Evolutionary conservation across 257 asterid genomes (phyloP).

Genomic region (Catharanthus roseus): DNA sequence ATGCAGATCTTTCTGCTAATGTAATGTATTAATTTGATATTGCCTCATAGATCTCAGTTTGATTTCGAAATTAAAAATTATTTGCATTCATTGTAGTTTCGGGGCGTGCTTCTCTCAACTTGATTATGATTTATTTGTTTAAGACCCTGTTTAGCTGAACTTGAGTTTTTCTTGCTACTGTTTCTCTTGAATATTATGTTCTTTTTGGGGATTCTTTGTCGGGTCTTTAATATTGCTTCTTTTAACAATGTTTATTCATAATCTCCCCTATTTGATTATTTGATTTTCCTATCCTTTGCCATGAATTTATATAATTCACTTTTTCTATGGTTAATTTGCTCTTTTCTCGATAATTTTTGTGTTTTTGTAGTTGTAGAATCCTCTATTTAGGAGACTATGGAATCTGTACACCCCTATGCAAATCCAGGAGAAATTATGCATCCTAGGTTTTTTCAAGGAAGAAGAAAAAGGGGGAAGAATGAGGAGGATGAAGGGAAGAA

Average conservation of each 20-base stretch:
- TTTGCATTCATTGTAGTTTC: not conserved
- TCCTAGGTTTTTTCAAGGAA: no score
- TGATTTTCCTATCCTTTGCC: no score
- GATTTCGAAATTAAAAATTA: not conserved
- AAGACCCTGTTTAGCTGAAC: not conserved
- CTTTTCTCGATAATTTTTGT: slow-evolving; percentile 7
- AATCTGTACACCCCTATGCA: slow-evolving; percentile 69
- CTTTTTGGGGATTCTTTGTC: slow-evolving; percentile 19
- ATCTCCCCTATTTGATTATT: not conserved
- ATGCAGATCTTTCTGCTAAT: slow-evolving; percentile 44
- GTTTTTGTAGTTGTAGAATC: slow-evolving; percentile 41
- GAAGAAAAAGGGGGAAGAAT: no score
- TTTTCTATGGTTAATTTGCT: slow-evolving; percentile 1
- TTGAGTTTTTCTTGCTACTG: not conserved
- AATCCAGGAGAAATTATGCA: slow-evolving; percentile 71
- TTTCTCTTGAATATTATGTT: slow-evolving; percentile 14
- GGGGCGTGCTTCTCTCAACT: not conserved
- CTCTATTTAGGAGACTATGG: slow-evolving; percentile 73
- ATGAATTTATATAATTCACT: no score
- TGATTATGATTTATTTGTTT: not conserved
- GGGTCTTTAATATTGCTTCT: slow-evolving; percentile 10
- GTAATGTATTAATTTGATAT: slow-evolving; percentile 40
- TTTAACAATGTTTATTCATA: not conserved
- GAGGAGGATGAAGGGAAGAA: no score
- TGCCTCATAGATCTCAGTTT: slow-evolving; percentile 55